These are phyloP conservation scores for Ambrosia artemisiifolia DNA, from an alignment of 129 eudicot genomes.

Conservation along the genomic window DNA sequence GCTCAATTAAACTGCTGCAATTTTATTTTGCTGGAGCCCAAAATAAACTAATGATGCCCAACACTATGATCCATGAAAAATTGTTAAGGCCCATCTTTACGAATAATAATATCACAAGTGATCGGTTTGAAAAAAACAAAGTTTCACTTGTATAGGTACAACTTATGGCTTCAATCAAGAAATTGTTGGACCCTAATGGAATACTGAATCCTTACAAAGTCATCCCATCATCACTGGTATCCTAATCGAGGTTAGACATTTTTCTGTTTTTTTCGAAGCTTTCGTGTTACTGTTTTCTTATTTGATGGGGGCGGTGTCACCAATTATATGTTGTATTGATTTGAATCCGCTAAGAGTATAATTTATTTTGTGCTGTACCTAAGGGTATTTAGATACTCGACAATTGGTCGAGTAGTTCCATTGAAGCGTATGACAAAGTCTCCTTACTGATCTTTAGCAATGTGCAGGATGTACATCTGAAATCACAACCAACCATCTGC, in stretches of 20 bases:
- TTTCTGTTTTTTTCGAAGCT: not conserved
- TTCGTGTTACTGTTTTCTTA: not conserved
- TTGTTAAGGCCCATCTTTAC: too few relatives aligned
- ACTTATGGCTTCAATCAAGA: slow-evolving; percentile 87
- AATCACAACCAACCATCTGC: slow-evolving; percentile 8
- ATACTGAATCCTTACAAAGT: slow-evolving; percentile 94
- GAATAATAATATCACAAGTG: too few relatives aligned
- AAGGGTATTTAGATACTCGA: not conserved
- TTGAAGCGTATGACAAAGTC: not conserved
- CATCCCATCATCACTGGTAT: slow-evolving; percentile 58
- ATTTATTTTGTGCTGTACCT: not conserved
- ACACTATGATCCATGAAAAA: too few relatives aligned
- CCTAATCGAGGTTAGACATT: slow-evolving; percentile 36
- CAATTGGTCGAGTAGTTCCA: not conserved
- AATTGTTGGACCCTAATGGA: slow-evolving; percentile 80
- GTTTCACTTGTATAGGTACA: slow-evolving; percentile 51
- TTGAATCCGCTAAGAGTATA: not conserved
- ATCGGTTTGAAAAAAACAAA: not conserved
- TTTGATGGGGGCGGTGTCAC: not conserved
- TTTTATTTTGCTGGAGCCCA: too few relatives aligned
- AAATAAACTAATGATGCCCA: too few relatives aligned
- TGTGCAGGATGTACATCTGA: slow-evolving; percentile 6
- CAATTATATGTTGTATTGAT: not conserved
- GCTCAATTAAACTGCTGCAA: too few relatives aligned
- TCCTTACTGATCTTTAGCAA: not conserved